A percentile compares a stretch with the other conserved stretches of the same genome.
Conservation (phyloP, 331 rosid species). For the Quercus phellos region DNA sequence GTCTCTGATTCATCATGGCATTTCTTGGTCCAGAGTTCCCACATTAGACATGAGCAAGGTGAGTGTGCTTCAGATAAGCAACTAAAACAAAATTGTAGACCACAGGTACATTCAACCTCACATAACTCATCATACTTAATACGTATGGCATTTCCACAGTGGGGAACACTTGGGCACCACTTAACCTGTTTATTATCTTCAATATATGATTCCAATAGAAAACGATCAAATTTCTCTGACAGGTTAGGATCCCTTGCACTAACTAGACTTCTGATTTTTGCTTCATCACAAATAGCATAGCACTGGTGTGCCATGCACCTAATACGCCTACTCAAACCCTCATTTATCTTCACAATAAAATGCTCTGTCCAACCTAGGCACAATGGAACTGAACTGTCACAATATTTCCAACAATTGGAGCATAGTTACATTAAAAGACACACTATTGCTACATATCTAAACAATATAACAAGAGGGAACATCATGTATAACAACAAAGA, state of each 20-base stretch:
- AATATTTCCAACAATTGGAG: background rate
- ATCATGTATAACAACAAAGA: background rate
- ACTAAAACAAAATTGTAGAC: constrained; percentile 34
- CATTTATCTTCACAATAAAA: constrained; percentile 39
- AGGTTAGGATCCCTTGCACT: constrained; percentile 23
- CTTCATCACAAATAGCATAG: constrained; percentile 39
- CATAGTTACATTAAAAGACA: background rate
- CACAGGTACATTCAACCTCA: constrained; percentile 44
- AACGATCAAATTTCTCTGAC: constrained; percentile 41
- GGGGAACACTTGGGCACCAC: constrained; percentile 46
- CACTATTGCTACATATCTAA: background rate
- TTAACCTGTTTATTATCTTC: constrained; percentile 39
- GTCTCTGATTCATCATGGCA: constrained; percentile 34
- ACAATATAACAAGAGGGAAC: background rate
- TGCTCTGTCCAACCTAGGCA: constrained; percentile 41
- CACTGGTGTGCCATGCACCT: constrained; percentile 38
- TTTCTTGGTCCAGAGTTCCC: constrained; percentile 32
- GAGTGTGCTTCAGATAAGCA: constrained; percentile 37
- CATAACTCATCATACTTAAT: constrained; percentile 21
- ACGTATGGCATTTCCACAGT: constrained; percentile 39
- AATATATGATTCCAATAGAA: constrained; percentile 42
- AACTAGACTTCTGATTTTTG: constrained; percentile 27
- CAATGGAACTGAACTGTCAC: background rate
- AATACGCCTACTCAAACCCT: constrained; percentile 40
- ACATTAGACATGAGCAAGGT: constrained; percentile 37